Evolutionary conservation across 2,329 filamentous ascomycete species (phyloP).

Genomic region (Cadophora luteo-olivacea): DNA sequence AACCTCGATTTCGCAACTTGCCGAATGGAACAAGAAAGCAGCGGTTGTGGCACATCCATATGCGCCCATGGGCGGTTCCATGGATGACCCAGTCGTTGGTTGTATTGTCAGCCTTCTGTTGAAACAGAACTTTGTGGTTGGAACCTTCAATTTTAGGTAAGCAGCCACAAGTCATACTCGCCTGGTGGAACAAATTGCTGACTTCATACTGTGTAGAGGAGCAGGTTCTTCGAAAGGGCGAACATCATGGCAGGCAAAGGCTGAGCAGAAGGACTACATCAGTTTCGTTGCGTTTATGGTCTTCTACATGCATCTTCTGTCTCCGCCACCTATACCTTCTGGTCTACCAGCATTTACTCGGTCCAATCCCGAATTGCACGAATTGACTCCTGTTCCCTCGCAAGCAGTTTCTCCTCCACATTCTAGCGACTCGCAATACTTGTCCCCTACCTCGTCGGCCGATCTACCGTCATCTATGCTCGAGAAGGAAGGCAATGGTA

Average conservation of each 20-base stretch:
- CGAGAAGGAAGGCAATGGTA: neutral
- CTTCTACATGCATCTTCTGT: slow-evolving; percentile 68
- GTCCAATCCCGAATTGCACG: slow-evolving; percentile 32
- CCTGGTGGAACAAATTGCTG: neutral
- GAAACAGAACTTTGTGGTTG: slow-evolving; percentile 75
- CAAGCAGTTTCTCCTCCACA: slow-evolving; percentile 32
- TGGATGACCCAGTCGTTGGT: slow-evolving; percentile 82
- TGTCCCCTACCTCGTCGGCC: neutral
- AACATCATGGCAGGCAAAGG: slow-evolving; percentile 86
- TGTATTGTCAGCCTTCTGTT: slow-evolving; percentile 65
- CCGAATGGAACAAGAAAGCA: slow-evolving; percentile 51
- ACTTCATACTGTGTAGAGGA: slow-evolving; percentile 61
- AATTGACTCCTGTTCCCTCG: slow-evolving; percentile 39
- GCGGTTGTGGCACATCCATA: slow-evolving; percentile 89
- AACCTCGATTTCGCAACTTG: slow-evolving; percentile 31
- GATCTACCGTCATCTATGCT: slow-evolving; percentile 11
- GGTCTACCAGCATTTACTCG: slow-evolving; percentile 24
- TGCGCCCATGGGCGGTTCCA: slow-evolving; percentile 83
- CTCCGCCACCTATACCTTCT: slow-evolving; percentile 26
- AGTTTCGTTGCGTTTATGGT: slow-evolving; percentile 82
- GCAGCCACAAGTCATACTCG: neutral
- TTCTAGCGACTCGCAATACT: slow-evolving; percentile 20
- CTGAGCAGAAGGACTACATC: slow-evolving; percentile 82
- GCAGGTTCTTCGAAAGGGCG: slow-evolving; percentile 75
- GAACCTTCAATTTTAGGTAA: slow-evolving; percentile 92